Evolutionary conservation across 2,329 filamentous ascomycete species (phyloP).

Genomic region (Alternaria sp.): DNA sequence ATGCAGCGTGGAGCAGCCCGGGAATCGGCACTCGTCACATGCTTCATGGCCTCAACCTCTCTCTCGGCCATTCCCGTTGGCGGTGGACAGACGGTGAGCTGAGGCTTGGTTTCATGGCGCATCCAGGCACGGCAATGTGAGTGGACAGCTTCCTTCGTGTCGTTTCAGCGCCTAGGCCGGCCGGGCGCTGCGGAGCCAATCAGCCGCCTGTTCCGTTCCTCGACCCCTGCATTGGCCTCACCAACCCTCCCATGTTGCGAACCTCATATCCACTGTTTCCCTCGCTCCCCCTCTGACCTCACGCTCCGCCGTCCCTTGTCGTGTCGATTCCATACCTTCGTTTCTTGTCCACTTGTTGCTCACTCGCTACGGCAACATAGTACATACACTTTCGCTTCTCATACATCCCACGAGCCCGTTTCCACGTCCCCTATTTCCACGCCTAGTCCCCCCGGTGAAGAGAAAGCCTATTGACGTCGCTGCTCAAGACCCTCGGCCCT

Average conservation of each 20-base stretch:
- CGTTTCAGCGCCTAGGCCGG: constrained; percentile 32
- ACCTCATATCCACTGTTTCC: constrained; percentile 39
- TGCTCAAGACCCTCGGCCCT: constrained; percentile 13
- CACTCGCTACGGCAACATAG: constrained; percentile 45
- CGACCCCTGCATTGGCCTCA: constrained; percentile 10
- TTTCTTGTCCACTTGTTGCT: constrained; percentile 42
- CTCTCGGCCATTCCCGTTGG: constrained; percentile 12
- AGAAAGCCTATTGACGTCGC: constrained; percentile 13
- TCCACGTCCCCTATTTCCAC: constrained; percentile 2
- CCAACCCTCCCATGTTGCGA: constrained; percentile 14
- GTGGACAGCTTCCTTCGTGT: constrained; percentile 25
- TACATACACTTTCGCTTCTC: constrained; percentile 25
- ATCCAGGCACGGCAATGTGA: constrained; percentile 34
- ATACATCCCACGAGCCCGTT: constrained; percentile 7
- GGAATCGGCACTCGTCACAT: not conserved
- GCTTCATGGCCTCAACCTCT: not conserved
- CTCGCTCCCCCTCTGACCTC: constrained; percentile 28
- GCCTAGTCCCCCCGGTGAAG: constrained; percentile 15
- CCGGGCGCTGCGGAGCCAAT: constrained; percentile 27
- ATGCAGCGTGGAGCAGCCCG: not conserved
- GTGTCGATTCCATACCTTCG: constrained; percentile 30
- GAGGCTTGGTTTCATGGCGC: constrained; percentile 36
- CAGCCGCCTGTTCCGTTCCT: constrained; percentile 12
- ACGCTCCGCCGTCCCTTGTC: constrained; percentile 22
- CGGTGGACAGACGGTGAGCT: constrained; percentile 11